Conservation (phyloP, 495 filamentous ascomycete genomes). For the Clavariopsis aquatica region DNA sequence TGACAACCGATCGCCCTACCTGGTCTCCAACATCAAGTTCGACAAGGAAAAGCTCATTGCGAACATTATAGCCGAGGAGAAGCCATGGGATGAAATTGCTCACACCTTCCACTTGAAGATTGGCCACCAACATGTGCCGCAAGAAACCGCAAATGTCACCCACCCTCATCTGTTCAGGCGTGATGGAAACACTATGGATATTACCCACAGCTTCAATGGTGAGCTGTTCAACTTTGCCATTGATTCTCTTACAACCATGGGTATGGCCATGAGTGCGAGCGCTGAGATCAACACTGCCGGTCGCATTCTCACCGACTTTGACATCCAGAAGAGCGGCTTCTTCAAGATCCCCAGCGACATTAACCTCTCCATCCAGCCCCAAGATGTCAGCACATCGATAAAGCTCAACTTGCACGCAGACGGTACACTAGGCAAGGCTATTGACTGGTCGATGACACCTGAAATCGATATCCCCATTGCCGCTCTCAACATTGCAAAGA, state of each 20-base stretch:
- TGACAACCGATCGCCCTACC: slow-evolving; percentile 21
- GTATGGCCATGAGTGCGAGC: slow-evolving; percentile 14
- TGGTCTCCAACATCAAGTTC: slow-evolving; percentile 20
- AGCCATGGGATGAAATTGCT: slow-evolving; percentile 18
- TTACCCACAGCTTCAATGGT: slow-evolving; percentile 6
- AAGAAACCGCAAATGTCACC: slow-evolving; percentile 9
- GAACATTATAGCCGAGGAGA: slow-evolving; percentile 15
- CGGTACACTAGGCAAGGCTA: slow-evolving; percentile 13
- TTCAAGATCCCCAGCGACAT: slow-evolving; percentile 12
- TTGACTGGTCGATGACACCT: slow-evolving; percentile 15
- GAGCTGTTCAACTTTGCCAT: slow-evolving; percentile 16
- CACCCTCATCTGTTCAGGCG: slow-evolving; percentile 21
- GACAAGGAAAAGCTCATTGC: slow-evolving; percentile 11
- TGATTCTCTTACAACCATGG: slow-evolving; percentile 6
- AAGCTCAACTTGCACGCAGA: slow-evolving; percentile 7
- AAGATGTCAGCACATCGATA: slow-evolving; percentile 5
- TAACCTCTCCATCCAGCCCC: slow-evolving; percentile 18
- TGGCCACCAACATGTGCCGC: slow-evolving; percentile 10
- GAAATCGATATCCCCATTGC: slow-evolving; percentile 20
- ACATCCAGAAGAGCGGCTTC: background rate
- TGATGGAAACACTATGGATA: slow-evolving; percentile 4
- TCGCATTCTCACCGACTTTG: slow-evolving; percentile 20
- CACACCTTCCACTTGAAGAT: slow-evolving; percentile 15
- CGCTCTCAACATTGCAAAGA: slow-evolving; percentile 10
- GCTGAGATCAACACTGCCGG: slow-evolving; percentile 15